Base-by-base conservation (phyloP, 208 protist genomes). In the Strigomonas culicis region DNA sequence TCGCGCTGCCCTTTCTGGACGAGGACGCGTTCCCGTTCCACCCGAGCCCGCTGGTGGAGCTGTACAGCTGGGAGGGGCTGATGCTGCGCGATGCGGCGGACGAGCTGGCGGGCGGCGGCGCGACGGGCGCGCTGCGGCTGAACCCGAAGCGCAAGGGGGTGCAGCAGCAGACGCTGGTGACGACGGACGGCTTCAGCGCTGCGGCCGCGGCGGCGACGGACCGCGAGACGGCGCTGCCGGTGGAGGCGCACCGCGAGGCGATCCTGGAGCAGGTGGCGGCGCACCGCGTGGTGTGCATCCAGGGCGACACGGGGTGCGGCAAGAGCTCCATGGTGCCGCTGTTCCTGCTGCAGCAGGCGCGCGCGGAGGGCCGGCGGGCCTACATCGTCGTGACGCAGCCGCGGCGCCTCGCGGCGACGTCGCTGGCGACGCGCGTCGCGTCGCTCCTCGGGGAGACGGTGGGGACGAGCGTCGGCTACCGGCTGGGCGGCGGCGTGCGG, bases 371-470 rank as follows among this genome's bases (percentile, higher is more conserved):
- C 27, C 13, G 25, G 0, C 27, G 25, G n/a, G 41, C 34, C 10
- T 59, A 39, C 41, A 68, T 82, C 66, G 64, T 77, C 41, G 63
- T 74, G 39, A 80, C 79, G 62, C 79, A 84, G 67, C 79, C 79
- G n/a, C 74, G 79, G 11, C 68, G 79, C 25, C 50, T 84, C 21
- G 79, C 79, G 4, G 70, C 74, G 10, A 64, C 58, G 27, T 51
- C 71, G 27, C 68, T 82, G 30, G 71, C 76, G 1, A 34, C 66
- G 36, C 66, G 76, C 31, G 68, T 82, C 10, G 52, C 59, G 17
- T 28, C 11, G 1, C 34, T 67, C 53, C 66, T 72, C 0, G 63
- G 66, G n/a, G 70, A 70, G 41, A 49, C 28, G 30, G 36, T 84
- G 19, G 63, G 66, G 2, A 24, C 21, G 15, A 41, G 28, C 27